A percentile compares a stretch with the other conserved stretches of the same genome.
Conservation (phyloP, 1,284 basidiomycete species). For the Cronartium quercuum region DNA sequence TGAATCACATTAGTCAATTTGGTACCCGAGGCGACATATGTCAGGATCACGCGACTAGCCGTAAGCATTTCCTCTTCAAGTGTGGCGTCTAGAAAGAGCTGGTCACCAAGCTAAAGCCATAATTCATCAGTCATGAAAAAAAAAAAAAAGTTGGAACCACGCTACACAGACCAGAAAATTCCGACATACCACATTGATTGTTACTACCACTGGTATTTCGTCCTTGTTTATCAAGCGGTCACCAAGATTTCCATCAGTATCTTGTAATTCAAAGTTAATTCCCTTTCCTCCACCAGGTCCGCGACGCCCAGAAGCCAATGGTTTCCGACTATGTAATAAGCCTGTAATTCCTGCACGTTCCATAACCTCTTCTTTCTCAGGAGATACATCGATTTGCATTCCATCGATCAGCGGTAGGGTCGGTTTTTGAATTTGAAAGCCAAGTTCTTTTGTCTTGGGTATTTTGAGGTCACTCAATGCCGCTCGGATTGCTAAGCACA, state of each 20-base stretch:
- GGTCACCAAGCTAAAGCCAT: conserved; percentile 17
- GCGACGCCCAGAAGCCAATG: neutral
- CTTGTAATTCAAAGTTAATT: conserved; percentile 32
- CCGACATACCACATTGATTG: conserved; percentile 23
- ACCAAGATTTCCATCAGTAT: conserved; percentile 33
- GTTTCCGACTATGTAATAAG: neutral
- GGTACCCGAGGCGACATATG: conserved; percentile 25
- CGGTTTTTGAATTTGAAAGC: conserved; percentile 14
- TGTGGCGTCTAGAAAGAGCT: conserved; percentile 33
- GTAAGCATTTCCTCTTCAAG: conserved; percentile 36
- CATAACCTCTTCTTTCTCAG: neutral
- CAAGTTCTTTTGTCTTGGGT: conserved; percentile 31
- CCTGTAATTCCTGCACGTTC: neutral
- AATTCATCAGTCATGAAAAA: neutral
- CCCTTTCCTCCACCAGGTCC: neutral
- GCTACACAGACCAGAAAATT: neutral
- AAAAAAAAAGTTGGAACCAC: neutral
- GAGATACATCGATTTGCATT: neutral
- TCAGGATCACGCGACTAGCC: conserved; percentile 26
- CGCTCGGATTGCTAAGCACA: conserved; percentile 28
- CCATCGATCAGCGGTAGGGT: neutral
- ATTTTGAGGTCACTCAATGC: conserved; percentile 30
- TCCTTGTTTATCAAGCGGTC: conserved; percentile 25
- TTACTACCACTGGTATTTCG: conserved; percentile 17
- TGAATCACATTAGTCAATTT: conserved; percentile 35